Percentiles rank a stretch among this genome's conserved stretches.
These are phyloP conservation scores for Vaccinium vitisidaea DNA, from an alignment of 148 eudicot species.

Conservation along the genomic window DNA sequence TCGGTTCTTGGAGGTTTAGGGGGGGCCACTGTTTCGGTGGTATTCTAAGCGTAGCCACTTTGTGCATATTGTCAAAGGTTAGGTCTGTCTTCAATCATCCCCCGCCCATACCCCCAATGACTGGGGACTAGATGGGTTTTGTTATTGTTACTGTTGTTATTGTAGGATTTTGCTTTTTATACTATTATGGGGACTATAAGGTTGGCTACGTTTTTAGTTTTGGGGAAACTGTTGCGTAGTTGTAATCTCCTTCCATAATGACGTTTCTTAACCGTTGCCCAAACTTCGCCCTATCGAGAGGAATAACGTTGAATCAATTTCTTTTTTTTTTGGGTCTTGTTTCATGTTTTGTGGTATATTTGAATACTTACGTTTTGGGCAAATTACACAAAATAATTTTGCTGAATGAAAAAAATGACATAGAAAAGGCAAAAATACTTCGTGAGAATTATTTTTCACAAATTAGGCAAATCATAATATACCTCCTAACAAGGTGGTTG, in stretches of 20 bases:
- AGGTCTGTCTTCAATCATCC: no score
- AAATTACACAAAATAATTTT: not conserved
- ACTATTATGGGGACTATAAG: no score
- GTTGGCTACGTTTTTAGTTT: not conserved
- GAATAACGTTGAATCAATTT: not conserved
- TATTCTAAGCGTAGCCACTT: no score
- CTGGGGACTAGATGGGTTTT: no score
- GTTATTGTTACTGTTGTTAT: no score
- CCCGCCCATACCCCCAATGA: no score
- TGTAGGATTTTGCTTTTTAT: not conserved
- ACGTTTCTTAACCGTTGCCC: not conserved
- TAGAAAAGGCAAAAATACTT: not conserved
- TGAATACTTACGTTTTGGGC: not conserved
- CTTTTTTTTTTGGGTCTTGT: not conserved
- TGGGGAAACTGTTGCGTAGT: not conserved
- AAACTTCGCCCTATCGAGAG: not conserved
- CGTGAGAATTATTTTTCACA: not conserved
- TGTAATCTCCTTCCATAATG: not conserved
- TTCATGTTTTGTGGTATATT: not conserved
- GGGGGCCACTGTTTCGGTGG: no score
- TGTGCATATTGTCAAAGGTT: no score
- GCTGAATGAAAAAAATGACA: not conserved
- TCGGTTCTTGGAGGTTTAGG: no score
- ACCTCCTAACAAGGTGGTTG: slow-evolving; percentile 97
- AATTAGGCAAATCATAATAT: slow-evolving; percentile 23